These are phyloP conservation scores for Silene latifolia DNA, from an alignment of 148 eudicot species.

Conservation along the genomic window DNA sequence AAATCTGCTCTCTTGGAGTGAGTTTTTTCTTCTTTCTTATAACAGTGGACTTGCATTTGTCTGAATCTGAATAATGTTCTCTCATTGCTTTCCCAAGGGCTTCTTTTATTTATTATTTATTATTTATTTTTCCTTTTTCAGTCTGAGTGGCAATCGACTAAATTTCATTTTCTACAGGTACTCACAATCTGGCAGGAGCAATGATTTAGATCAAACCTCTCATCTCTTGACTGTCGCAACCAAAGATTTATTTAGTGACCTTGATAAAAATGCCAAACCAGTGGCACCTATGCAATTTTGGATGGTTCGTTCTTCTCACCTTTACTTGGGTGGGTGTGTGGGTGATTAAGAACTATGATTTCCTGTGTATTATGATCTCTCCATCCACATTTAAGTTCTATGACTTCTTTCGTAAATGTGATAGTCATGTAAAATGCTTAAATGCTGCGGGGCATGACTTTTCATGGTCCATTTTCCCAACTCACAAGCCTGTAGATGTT, in stretches of 20 bases:
- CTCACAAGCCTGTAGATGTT: neutral
- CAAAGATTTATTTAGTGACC: constrained; percentile 76
- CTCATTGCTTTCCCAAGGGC: neutral
- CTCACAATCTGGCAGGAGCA: constrained; percentile 67
- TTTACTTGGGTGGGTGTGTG: neutral
- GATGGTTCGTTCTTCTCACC: constrained; percentile 47
- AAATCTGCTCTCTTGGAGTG: constrained; percentile 79
- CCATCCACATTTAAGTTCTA: neutral
- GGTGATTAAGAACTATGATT: neutral
- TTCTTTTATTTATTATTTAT: neutral
- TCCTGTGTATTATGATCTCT: neutral
- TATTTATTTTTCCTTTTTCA: neutral
- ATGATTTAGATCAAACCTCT: constrained; percentile 79
- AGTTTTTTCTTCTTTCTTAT: constrained; percentile 20
- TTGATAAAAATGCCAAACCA: constrained; percentile 88
- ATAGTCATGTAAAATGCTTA: neutral
- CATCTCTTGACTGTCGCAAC: constrained; percentile 91
- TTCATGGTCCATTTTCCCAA: too few relatives aligned
- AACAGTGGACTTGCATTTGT: constrained; percentile 7
- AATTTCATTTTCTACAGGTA: constrained; percentile 45
- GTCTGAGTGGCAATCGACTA: neutral
- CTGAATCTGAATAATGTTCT: neutral
- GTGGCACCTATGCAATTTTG: constrained; percentile 95
- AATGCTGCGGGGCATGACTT: neutral
- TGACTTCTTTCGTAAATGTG: neutral